Percentiles rank a stretch among this genome's conserved stretches.
Conservation (phyloP, 257 asterid species). For the Gardenia jasminoides region DNA sequence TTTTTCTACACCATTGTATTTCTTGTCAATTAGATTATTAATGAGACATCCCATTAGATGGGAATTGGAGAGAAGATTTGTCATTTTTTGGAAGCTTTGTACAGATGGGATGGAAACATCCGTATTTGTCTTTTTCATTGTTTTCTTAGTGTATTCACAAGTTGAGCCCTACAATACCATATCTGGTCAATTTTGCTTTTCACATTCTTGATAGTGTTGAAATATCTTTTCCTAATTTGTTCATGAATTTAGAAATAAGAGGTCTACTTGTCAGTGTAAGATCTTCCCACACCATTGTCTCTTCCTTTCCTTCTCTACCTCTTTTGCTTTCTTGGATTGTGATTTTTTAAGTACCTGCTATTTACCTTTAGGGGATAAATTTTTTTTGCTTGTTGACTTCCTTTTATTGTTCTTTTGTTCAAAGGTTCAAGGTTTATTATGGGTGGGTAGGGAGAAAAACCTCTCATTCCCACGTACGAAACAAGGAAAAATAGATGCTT, state of each 20-base stretch:
- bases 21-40: not conserved
- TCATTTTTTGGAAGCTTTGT: not conserved
- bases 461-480: not conserved
- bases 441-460: not conserved
- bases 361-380: no score
- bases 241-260: not conserved
- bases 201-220: not conserved
- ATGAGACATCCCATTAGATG: not conserved
- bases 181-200: not conserved
- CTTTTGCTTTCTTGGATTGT: not conserved
- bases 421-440: not conserved
- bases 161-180: not conserved
- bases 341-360: no score
- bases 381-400: not conserved
- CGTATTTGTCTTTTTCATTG: not conserved
- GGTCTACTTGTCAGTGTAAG: no score
- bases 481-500: not conserved
- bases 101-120: not conserved
- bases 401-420: not conserved
- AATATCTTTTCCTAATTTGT: not conserved
- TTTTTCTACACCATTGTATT: not conserved
- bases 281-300: not conserved
- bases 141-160: not conserved
- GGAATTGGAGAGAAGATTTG: not conserved
- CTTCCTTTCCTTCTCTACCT: not conserved